phyloP scores from a whole-genome alignment of 75 land plant genomes.

The Cupressus sempervirens region DNA sequence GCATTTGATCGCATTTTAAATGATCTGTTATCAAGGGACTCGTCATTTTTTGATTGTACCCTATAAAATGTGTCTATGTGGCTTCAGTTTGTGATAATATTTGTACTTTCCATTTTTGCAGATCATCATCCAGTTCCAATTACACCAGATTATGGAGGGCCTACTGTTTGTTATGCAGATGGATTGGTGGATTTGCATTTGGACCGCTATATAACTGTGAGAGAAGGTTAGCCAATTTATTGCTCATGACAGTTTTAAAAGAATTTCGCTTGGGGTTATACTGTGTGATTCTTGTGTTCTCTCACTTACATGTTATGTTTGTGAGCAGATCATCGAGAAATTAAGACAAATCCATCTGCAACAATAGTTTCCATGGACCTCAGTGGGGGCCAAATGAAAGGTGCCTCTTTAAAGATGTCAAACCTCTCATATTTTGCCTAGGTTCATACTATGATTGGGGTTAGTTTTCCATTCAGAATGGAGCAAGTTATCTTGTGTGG shows the following conservation, averaged over 20 bases:
- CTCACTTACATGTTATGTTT: neutral
- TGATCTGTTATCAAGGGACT: neutral
- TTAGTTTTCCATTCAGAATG: neutral
- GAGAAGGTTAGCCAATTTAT: constrained; percentile 45
- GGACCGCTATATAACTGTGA: constrained; percentile 53
- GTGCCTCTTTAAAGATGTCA: constrained; percentile 15
- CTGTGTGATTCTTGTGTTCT: neutral
- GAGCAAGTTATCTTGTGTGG: neutral
- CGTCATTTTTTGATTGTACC: neutral
- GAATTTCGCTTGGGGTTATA: neutral
- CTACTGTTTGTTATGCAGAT: constrained; percentile 69
- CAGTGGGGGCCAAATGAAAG: constrained; percentile 23
- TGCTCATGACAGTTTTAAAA: neutral
- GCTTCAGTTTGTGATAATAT: neutral
- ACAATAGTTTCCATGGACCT: constrained; percentile 58
- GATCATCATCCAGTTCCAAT: constrained; percentile 51
- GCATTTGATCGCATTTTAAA: neutral
- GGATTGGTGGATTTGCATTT: constrained; percentile 59
- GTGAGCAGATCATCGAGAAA: constrained; percentile 61
- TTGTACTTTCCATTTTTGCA: constrained; percentile 19
- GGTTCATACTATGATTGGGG: neutral
- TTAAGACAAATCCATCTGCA: constrained; percentile 48
- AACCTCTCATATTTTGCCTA: neutral
- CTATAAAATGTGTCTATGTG: neutral
- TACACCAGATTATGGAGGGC: constrained; percentile 71